These are phyloP conservation scores for Blepharisma stoltei DNA, from an alignment of 73 alveolate genomes.

Conservation along the genomic window DNA sequence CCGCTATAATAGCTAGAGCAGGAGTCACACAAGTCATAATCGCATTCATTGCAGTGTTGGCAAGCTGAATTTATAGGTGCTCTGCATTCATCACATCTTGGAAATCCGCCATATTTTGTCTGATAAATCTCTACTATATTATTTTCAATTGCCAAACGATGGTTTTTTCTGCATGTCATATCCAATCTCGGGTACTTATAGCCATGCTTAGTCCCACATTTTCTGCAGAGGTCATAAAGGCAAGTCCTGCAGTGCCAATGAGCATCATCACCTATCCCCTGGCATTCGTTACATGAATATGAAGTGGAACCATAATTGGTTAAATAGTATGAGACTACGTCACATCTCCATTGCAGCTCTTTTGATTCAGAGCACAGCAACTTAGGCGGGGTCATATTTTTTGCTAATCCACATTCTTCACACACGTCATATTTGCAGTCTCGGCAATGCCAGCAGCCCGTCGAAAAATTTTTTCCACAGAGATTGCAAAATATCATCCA, in stretches of 20 bases:
- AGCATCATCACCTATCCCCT: neutral
- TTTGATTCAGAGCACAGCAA: neutral
- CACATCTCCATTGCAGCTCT: neutral
- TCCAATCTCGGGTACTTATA: neutral
- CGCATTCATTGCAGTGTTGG: too few relatives aligned
- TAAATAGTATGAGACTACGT: neutral
- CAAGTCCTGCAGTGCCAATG: slow-evolving; percentile 1
- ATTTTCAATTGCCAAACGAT: neutral
- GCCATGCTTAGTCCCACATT: neutral
- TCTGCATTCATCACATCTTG: too few relatives aligned
- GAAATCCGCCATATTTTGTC: too few relatives aligned
- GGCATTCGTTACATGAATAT: neutral
- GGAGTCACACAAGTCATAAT: too few relatives aligned
- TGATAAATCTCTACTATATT: neutral
- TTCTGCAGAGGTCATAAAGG: neutral
- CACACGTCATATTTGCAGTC: neutral
- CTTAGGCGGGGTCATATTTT: neutral
- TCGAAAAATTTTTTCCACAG: neutral
- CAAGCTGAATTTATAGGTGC: too few relatives aligned
- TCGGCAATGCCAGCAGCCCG: neutral
- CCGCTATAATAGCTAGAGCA: too few relatives aligned
- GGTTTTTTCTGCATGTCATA: neutral
- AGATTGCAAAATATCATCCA: neutral
- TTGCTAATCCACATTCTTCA: neutral
- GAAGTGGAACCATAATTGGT: neutral